These are phyloP conservation scores for Zizania palustris DNA, from an alignment of 202 grass and related monocot species.

Conservation along the genomic window DNA sequence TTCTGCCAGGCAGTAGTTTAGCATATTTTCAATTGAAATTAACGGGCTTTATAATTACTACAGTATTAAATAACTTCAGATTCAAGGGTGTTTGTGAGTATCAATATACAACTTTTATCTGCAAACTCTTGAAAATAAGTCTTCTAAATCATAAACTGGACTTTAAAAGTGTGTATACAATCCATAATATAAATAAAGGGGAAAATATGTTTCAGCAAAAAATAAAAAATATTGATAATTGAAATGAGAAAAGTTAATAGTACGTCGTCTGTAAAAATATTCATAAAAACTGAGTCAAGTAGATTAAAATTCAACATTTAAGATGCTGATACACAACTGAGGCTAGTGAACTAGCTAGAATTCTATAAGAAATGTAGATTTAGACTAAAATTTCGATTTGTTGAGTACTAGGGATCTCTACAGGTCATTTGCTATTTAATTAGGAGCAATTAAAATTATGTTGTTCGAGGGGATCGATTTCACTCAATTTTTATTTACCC, in stretches of 20 bases:
- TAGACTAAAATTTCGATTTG: not conserved
- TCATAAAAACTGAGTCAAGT: not conserved
- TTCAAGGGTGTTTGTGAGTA: no score
- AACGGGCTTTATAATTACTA: no score
- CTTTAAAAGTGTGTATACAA: not conserved
- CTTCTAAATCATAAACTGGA: not conserved
- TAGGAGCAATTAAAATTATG: not conserved
- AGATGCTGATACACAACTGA: not conserved
- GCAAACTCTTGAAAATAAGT: no score
- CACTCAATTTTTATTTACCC: slow-evolving; percentile 10
- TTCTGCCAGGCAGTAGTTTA: not conserved
- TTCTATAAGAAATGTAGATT: not conserved
- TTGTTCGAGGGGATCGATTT: not conserved
- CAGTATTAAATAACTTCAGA: no score
- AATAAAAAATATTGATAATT: not conserved
- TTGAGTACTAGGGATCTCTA: not conserved
- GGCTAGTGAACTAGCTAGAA: not conserved
- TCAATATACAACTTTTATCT: no score
- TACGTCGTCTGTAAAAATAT: not conserved
- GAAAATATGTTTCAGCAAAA: not conserved
- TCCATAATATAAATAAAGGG: not conserved
- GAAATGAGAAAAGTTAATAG: not conserved
- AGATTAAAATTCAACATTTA: not conserved
- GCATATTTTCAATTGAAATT: no score
- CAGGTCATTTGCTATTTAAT: not conserved